phyloP scores from a whole-genome alignment of 2,329 filamentous ascomycete genomes.

The Fusarium annulatum region DNA sequence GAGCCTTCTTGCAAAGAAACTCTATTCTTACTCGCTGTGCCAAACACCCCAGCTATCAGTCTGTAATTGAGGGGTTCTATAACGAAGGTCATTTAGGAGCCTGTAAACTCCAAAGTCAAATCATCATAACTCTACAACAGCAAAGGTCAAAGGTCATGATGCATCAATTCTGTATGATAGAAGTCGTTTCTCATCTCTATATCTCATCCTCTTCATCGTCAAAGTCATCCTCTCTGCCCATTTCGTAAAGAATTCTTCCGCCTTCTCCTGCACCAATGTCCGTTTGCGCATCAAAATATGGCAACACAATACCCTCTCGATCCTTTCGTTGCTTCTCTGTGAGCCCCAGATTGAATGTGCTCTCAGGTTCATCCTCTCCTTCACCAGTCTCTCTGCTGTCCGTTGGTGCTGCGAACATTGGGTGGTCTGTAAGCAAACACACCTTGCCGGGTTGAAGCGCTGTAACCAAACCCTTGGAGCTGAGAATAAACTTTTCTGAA shows the following conservation, averaged over 20 bases:
- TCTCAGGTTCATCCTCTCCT: constrained; percentile 68
- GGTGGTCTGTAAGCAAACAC: constrained; percentile 80
- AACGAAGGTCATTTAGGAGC: background rate
- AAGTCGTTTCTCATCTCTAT: constrained; percentile 50
- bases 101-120: background rate
- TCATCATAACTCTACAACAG: background rate
- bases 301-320: constrained; percentile 88
- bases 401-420: constrained; percentile 67
- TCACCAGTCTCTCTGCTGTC: constrained; percentile 49
- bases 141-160: background rate
- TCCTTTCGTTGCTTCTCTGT: constrained; percentile 92
- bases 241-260: constrained; percentile 94
- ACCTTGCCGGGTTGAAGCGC: constrained; percentile 50
- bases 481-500: constrained; percentile 71
- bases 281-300: constrained; percentile 96
- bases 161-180: background rate
- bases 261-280: constrained; percentile 83
- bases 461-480: constrained; percentile 41
- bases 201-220: constrained; percentile 97
- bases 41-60: background rate
- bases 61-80: too few species aligned
- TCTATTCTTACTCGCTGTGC: background rate
- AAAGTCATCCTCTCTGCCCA: constrained; percentile 96
- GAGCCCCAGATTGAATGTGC: constrained; percentile 86
- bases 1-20: background rate